A percentile compares a stretch with the other conserved stretches of the same genome.
Evolutionary conservation across 257 asterid genomes (phyloP).

Genomic region (Nicotiana attenuata): DNA sequence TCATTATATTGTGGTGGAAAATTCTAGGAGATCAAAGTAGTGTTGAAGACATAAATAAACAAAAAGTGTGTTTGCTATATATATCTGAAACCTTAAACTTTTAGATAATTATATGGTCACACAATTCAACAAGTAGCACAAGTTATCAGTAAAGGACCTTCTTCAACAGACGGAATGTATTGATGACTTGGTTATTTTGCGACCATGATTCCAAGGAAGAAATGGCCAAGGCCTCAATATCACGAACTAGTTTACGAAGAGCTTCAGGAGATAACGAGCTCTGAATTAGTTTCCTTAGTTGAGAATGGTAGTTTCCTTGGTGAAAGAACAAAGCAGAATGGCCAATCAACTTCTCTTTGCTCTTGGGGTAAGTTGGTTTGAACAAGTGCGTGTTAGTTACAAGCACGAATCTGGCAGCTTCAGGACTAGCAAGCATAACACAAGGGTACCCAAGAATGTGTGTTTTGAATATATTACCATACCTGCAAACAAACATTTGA

Average conservation of each 20-base stretch:
- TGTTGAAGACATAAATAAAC: not conserved
- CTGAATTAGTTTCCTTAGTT: conserved; percentile 51
- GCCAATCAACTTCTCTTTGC: conserved; percentile 86
- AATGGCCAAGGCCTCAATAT: conserved; percentile 39
- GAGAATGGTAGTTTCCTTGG: conserved; percentile 57
- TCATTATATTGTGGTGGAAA: not conserved
- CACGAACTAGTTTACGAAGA: conserved; percentile 36
- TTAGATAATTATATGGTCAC: not conserved
- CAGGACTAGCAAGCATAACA: conserved; percentile 77
- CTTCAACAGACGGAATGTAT: conserved; percentile 59
- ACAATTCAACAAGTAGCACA: not conserved
- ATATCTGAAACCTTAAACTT: not conserved
- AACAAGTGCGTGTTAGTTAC: conserved; percentile 59
- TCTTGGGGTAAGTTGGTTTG: conserved; percentile 73
- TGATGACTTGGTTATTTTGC: conserved; percentile 23
- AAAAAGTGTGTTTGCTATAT: too few species aligned
- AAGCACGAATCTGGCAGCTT: conserved; percentile 62
- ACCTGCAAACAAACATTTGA: conserved; percentile 28
- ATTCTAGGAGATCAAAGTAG: conserved; percentile 19
- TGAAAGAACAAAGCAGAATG: conserved; percentile 70
- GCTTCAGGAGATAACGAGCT: conserved; percentile 47
- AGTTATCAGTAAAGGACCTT: conserved; percentile 31
- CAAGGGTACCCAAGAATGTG: conserved; percentile 77
- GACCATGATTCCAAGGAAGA: conserved; percentile 47
- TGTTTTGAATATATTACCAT: conserved; percentile 76